Evolutionary conservation across 139 green algal species (phyloP), one percentile per base, ranked within the genome.

Genomic region (Mesotaenium endlicherianum): DNA sequence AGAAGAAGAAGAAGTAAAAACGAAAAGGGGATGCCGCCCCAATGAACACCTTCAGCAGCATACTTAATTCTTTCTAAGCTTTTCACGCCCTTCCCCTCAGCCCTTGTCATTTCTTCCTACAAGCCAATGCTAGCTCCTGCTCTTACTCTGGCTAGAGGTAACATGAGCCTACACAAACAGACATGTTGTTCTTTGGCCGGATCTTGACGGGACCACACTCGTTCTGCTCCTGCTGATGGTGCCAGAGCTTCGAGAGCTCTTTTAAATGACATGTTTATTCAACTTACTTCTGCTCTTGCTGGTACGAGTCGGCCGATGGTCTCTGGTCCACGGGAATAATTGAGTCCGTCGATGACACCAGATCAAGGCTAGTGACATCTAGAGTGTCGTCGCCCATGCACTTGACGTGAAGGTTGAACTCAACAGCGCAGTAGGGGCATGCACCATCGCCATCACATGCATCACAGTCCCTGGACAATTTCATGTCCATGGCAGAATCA

Each of bases 351-450:
- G 47, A 72, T 2, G 75, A 58, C 3, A 44, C 5, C 16, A 88
- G 55, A 40, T 88, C 82, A n/a, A 34, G 86, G 60, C 84, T 92
- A 36, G 93, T 96, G 1, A 97, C 90, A 8, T 93, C 88, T 30
- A 95, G 79, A 0, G 93, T 93, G 42, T 93, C 91, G 45, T 92
- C 90, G 43, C 38, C 34, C 26, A 49, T 70, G 47, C 82, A 86
- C 17, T 69, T 78, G 43, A 77, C 75, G 77, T 80, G 17, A 3
- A 88, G 80, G 2, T 77, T 84, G 50, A 88, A 84, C 38, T 87
- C 83, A 20, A 88, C 47, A 3, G 83, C 84, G 45, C 83, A 88
- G 60, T 76, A 74, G 20, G 74, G 30, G 78, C 83, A 88, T 26
- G 44, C 20, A 16, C 26, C 40, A 39, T 87, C 83, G 40, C 83